Conservation (phyloP, 441 rosid species). For the Isatis lusitanica region DNA sequence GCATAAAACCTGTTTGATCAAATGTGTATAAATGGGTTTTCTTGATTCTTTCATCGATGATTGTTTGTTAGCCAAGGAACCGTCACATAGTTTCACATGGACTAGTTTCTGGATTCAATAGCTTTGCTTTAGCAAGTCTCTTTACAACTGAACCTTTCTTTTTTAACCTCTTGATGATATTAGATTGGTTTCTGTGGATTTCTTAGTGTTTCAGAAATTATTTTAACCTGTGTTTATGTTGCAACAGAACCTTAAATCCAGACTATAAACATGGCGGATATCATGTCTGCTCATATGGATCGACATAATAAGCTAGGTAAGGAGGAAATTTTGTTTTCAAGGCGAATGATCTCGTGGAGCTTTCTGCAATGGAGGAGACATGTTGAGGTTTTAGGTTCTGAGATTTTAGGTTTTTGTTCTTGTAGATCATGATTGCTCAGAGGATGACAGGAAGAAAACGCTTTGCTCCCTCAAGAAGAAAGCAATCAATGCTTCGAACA, state of each 20-base stretch:
- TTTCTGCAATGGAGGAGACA: constrained; percentile 62
- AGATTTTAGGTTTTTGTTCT: constrained; percentile 22
- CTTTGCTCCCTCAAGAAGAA: constrained; percentile 60
- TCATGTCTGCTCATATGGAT: constrained; percentile 29
- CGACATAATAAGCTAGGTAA: constrained; percentile 30
- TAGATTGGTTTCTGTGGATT: not conserved
- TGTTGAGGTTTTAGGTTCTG: constrained; percentile 47
- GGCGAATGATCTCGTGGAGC: not conserved
- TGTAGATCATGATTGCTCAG: constrained; percentile 42
- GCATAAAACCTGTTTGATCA: constrained; percentile 12
- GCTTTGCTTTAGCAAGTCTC: not conserved
- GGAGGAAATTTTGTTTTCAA: not conserved
- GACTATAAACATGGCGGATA: constrained; percentile 29
- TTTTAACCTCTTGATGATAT: not conserved
- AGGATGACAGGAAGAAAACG: constrained; percentile 58
- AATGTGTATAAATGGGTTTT: not conserved
- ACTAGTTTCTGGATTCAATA: constrained; percentile 9
- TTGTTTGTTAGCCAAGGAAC: constrained; percentile 27
- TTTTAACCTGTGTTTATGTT: not conserved
- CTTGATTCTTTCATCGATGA: not conserved
- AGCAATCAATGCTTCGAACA: constrained; percentile 63
- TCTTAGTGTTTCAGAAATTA: not conserved
- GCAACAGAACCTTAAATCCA: constrained; percentile 22
- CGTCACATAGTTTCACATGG: not conserved
- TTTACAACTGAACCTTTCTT: not conserved